phyloP scores from a whole-genome alignment of 345 rosid species.

The Crucihimalaya himalaica region DNA sequence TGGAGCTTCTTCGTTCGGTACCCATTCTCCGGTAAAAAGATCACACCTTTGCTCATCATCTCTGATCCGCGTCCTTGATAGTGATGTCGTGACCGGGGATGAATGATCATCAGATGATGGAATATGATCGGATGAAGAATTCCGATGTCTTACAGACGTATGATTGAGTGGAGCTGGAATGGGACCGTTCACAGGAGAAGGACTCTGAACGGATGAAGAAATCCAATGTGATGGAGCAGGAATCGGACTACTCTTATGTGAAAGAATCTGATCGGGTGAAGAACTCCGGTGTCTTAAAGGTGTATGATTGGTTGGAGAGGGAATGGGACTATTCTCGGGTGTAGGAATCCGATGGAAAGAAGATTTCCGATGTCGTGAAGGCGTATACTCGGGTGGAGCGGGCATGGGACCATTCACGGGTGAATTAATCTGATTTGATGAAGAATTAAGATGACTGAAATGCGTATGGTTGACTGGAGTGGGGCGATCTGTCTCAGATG shows the following conservation, averaged over 20 bases:
- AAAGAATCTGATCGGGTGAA: background rate
- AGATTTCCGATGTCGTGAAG: conserved; percentile 6
- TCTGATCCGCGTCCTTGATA: conserved; percentile 1
- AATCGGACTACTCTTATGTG: background rate
- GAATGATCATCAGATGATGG: conserved; percentile 25
- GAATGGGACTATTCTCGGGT: background rate
- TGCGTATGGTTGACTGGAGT: background rate
- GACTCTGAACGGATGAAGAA: background rate
- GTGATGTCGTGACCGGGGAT: conserved; percentile 1
- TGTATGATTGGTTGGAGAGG: background rate
- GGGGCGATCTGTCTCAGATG: background rate
- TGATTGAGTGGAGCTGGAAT: background rate
- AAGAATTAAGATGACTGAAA: background rate
- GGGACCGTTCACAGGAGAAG: background rate
- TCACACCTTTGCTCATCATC: conserved; percentile 50
- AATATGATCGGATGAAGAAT: background rate
- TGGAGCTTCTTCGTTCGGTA: conserved; percentile 62
- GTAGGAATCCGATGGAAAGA: background rate
- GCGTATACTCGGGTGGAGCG: background rate
- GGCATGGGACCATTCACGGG: conserved; percentile 14
- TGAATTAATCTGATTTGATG: conserved; percentile 6
- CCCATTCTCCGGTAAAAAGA: conserved; percentile 82
- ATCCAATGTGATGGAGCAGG: background rate
- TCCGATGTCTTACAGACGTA: background rate
- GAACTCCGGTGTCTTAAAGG: background rate